Evolutionary conservation across 2,329 filamentous ascomycete genomes (phyloP).

Genomic region (Aspergillus oerlinghausenensis): DNA sequence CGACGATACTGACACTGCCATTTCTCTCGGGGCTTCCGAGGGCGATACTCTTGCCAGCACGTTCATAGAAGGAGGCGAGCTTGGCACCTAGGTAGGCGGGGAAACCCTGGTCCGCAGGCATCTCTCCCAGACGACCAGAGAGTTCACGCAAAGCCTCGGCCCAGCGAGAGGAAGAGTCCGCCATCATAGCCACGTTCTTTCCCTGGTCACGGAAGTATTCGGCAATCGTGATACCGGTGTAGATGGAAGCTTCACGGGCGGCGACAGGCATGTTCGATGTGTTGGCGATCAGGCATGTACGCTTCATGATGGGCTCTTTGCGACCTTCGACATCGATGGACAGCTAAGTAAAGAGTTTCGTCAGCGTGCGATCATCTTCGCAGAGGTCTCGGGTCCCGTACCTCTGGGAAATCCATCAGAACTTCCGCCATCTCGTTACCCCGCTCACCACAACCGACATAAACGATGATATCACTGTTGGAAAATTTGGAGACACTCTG

Average conservation of each 20-base stretch:
- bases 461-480: constrained; percentile 98
- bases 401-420: constrained; percentile 97
- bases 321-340: constrained; percentile 91
- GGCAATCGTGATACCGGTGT: constrained; percentile 89
- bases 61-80: constrained; percentile 98
- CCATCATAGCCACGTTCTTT: constrained; percentile 99
- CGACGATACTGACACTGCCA: constrained; percentile 95
- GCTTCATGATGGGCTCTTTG: constrained; percentile 99
- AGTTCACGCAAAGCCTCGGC: constrained; percentile 98
- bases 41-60: constrained; percentile 79
- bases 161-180: constrained; percentile 96
- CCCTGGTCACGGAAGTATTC: constrained; percentile 98
- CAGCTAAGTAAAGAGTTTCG: constrained; percentile 48
- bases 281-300: constrained; percentile 95
- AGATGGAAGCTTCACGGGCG: constrained; percentile 96
- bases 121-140: constrained; percentile 96
- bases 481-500: constrained; percentile 99
- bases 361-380: constrained; percentile 11
- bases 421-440: constrained; percentile 99
- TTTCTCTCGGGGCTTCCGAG: constrained; percentile 84
- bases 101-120: constrained; percentile 99
- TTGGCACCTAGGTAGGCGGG: constrained; percentile 95
- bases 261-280: constrained; percentile 99
- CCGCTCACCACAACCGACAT: constrained; percentile 89
- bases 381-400: constrained; percentile 24